These are phyloP conservation scores for Metrosideros polymorpha DNA, from an alignment of 441 rosid genomes.

Conservation along the genomic window DNA sequence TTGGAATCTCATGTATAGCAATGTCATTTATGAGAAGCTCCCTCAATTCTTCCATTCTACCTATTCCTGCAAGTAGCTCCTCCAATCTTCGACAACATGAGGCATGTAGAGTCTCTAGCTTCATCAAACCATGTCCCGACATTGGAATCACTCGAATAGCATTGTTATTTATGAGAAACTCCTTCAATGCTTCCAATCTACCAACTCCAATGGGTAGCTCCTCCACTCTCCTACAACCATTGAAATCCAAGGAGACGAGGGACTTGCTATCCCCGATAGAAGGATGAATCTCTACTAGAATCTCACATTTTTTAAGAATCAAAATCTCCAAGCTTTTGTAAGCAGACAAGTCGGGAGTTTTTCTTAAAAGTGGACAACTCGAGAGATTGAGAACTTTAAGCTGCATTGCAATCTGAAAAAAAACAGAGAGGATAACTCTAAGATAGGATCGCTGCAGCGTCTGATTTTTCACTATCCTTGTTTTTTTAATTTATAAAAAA, in stretches of 20 bases:
- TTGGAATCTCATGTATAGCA: background rate
- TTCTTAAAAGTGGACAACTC: background rate
- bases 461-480: too few relatives aligned
- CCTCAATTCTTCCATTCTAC: background rate
- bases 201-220: background rate
- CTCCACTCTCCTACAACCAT: background rate
- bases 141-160: too few relatives aligned
- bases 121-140: accelerated
- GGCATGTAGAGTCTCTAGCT: background rate
- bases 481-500: too few relatives aligned
- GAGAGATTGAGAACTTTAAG: background rate
- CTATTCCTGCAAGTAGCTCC: background rate
- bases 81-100: background rate
- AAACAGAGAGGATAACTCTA: background rate
- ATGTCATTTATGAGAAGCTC: background rate
- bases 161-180: too few relatives aligned
- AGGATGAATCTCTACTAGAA: background rate
- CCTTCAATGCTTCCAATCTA: background rate
- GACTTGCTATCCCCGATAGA: accelerated
- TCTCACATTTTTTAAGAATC: background rate
- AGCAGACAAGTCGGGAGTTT: background rate
- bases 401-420: accelerated
- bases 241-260: background rate
- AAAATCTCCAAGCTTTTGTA: background rate
- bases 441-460: accelerated